Conservation (phyloP, 805 yeast genomes). For the Pichia nakasei region DNA sequence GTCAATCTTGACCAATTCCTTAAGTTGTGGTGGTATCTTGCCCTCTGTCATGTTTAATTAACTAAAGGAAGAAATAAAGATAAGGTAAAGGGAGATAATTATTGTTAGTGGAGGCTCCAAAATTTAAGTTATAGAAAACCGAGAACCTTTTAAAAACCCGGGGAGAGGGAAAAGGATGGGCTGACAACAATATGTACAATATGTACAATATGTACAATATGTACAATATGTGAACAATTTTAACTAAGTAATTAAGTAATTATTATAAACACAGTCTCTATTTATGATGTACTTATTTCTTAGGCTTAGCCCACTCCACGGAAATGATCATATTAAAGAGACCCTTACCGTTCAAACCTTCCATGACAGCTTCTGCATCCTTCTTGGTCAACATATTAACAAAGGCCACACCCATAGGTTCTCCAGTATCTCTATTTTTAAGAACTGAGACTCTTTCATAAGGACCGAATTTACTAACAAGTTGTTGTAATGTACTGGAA, state of each 20-base stretch:
- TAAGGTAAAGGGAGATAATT: too few species aligned
- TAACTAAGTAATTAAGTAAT: too few species aligned
- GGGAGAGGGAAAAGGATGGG: too few species aligned
- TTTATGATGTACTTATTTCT: too few species aligned
- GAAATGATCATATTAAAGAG: constrained; percentile 78
- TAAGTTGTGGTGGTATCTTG: constrained; percentile 27
- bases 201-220: too few species aligned
- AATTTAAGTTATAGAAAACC: too few species aligned
- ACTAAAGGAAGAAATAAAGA: not conserved
- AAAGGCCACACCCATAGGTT: constrained; percentile 92
- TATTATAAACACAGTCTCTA: too few species aligned
- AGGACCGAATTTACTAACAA: constrained; percentile 59
- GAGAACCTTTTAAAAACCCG: too few species aligned
- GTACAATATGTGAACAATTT: too few species aligned
- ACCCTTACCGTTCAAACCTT: constrained; percentile 79
- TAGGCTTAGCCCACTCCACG: constrained; percentile 52
- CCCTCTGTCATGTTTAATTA: not conserved
- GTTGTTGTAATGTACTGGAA: constrained; percentile 73
- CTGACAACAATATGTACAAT: too few species aligned
- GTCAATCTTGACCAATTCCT: constrained; percentile 63
- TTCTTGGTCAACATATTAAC: constrained; percentile 65
- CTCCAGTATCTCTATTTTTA: constrained; percentile 87
- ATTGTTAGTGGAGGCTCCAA: too few species aligned
- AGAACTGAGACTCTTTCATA: constrained; percentile 73
- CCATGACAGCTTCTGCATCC: constrained; percentile 71